These are phyloP conservation scores for Cicer bijugum DNA, from an alignment of 306 rosid genomes.

Conservation along the genomic window DNA sequence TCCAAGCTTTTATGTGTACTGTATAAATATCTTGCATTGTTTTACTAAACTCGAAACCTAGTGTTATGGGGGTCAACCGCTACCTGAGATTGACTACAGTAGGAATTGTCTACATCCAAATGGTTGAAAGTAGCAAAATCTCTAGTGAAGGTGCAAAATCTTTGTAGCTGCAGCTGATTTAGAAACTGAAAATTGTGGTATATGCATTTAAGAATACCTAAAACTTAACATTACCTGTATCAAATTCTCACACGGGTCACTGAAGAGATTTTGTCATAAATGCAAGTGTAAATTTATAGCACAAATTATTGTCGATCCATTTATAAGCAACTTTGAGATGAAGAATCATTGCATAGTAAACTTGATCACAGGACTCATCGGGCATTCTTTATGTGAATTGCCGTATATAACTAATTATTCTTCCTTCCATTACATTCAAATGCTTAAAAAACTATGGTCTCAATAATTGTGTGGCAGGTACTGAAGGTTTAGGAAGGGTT, in stretches of 20 bases:
- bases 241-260: neutral
- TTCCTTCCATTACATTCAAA: neutral
- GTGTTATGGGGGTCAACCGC: neutral
- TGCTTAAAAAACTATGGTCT: neutral
- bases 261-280: neutral
- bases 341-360: neutral
- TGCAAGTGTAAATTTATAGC: neutral
- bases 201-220: neutral
- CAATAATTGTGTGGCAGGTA: conserved; percentile 24
- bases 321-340: neutral
- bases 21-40: neutral
- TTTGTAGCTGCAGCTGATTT: neutral
- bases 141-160: neutral
- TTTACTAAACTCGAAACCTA: neutral
- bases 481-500: neutral
- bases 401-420: neutral
- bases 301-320: neutral
- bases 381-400: neutral
- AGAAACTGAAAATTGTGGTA: neutral
- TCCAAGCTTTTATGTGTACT: neutral
- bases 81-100: neutral
- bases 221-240: neutral
- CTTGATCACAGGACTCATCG: neutral
- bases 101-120: neutral
- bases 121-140: neutral